Conservation (phyloP, 352 stramenopile genomes). For the Phytophthora cryptogea region DNA sequence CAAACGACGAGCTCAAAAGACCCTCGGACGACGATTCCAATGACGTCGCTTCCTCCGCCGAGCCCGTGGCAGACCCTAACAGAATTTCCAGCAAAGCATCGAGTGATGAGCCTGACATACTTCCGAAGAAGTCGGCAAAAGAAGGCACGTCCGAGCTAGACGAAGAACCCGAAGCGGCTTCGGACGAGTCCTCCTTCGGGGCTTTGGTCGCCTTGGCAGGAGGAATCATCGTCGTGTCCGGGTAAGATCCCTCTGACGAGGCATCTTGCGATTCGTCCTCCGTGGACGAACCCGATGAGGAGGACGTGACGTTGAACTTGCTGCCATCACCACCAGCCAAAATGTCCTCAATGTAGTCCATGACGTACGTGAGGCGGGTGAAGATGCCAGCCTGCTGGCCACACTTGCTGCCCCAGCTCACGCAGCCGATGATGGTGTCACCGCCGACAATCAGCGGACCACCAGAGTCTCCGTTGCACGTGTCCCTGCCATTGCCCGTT, state of each 20-base stretch:
- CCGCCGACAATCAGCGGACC: conserved; percentile 51
- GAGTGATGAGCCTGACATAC: not conserved
- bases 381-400: conserved; percentile 57
- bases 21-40: not conserved
- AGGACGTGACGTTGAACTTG: conserved; percentile 16
- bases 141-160: not conserved
- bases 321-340: conserved; percentile 39
- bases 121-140: not conserved
- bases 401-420: conserved; percentile 74
- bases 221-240: conserved; percentile 1
- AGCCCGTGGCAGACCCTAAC: not conserved
- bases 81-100: not conserved
- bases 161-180: not conserved
- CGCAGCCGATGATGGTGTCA: conserved; percentile 56
- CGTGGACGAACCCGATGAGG: conserved; percentile 10
- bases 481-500: conserved; percentile 44
- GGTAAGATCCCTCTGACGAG: conserved; percentile 4
- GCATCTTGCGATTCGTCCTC: not conserved
- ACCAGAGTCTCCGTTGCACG: conserved; percentile 74
- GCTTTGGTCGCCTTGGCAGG: conserved; percentile 8
- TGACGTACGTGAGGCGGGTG: conserved; percentile 53
- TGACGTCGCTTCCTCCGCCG: not conserved
- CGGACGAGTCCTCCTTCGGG: not conserved
- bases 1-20: conserved; percentile 1
- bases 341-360: conserved; percentile 67